Percentiles rank a stretch among this genome's conserved stretches.
Evolutionary conservation across 345 rosid genomes (phyloP).

Genomic region (Passiflora organensis): DNA sequence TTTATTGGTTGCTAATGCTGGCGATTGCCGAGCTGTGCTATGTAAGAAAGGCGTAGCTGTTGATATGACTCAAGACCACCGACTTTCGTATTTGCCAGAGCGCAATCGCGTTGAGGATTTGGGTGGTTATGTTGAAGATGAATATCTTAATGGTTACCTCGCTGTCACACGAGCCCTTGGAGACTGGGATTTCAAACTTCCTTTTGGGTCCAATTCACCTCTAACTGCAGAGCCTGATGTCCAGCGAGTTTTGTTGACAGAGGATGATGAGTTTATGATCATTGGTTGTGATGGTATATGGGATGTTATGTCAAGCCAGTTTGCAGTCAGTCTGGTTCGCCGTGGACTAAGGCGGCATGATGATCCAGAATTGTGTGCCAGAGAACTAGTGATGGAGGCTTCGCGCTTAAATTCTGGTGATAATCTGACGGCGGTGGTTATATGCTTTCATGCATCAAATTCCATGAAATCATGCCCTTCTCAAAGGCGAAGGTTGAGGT

Average conservation of each 20-base stretch:
- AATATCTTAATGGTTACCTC: conserved; percentile 52
- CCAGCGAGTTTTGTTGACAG: conserved; percentile 42
- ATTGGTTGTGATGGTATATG: conserved; percentile 87
- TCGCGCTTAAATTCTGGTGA: conserved; percentile 43
- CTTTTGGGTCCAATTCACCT: conserved; percentile 54
- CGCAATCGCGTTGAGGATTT: conserved; percentile 54
- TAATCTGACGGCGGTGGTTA: conserved; percentile 47
- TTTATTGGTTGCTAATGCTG: conserved; percentile 70
- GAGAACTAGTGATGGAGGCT: conserved; percentile 57
- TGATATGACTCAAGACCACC: conserved; percentile 82
- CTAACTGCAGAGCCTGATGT: conserved; percentile 83
- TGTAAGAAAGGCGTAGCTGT: conserved; percentile 68
- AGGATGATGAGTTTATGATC: conserved; percentile 79
- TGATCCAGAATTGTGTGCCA: conserved; percentile 54
- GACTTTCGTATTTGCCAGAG: conserved; percentile 56
- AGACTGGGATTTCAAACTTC: conserved; percentile 81
- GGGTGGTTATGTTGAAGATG: conserved; percentile 47
- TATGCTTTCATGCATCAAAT: conserved; percentile 36
- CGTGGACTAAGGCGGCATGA: conserved; percentile 50
- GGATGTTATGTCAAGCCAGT: conserved; percentile 77
- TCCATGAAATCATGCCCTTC: conserved; percentile 35
- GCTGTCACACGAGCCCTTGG: conserved; percentile 83
- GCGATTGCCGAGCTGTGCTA: conserved; percentile 84
- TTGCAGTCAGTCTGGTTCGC: conserved; percentile 68
- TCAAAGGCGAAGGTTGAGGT: conserved; percentile 39